A percentile compares a stretch with the other conserved stretches of the same genome.
Evolutionary conservation across 2,329 filamentous ascomycete genomes (phyloP).

Genomic region (Albifimbria verrucaria): DNA sequence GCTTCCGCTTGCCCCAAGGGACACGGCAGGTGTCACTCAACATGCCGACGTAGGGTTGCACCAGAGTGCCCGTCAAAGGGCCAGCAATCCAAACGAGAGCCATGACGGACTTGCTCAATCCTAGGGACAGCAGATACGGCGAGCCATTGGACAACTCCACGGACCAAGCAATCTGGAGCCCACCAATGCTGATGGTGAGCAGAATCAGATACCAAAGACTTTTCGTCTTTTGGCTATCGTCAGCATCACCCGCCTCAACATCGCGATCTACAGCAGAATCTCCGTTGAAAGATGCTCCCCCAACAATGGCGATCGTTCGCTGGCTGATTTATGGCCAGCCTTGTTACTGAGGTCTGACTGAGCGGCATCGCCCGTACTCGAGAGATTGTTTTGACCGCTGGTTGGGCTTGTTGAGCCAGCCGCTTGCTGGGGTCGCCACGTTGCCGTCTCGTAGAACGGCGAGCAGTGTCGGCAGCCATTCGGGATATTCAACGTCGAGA

Average conservation of each 20-base stretch:
- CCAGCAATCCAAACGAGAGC: conserved; percentile 83
- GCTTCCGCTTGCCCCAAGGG: conserved; percentile 74
- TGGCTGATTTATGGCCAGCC: background rate
- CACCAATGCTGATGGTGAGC: conserved; percentile 82
- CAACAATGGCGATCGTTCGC: conserved; percentile 30
- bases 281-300: conserved; percentile 9
- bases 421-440: too few relatives aligned
- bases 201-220: conserved; percentile 82
- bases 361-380: too few relatives aligned
- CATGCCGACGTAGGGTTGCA: conserved; percentile 81
- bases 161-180: conserved; percentile 92
- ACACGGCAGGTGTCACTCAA: conserved; percentile 74
- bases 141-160: conserved; percentile 93
- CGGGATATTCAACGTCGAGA: too few relatives aligned
- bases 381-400: too few relatives aligned
- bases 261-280: conserved; percentile 8
- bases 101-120: conserved; percentile 78
- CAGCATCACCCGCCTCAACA: conserved; percentile 9
- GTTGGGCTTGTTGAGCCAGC: too few relatives aligned
- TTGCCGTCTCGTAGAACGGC: too few relatives aligned
- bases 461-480: too few relatives aligned
- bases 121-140: conserved; percentile 75
- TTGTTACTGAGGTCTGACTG: background rate
- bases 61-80: conserved; percentile 72
- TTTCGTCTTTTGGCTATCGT: conserved; percentile 61